Percentiles rank a stretch among this genome's conserved stretches.
These are phyloP conservation scores for Fusarium brachygibbosum DNA, from an alignment of 2,329 filamentous ascomycete genomes.

Conservation along the genomic window DNA sequence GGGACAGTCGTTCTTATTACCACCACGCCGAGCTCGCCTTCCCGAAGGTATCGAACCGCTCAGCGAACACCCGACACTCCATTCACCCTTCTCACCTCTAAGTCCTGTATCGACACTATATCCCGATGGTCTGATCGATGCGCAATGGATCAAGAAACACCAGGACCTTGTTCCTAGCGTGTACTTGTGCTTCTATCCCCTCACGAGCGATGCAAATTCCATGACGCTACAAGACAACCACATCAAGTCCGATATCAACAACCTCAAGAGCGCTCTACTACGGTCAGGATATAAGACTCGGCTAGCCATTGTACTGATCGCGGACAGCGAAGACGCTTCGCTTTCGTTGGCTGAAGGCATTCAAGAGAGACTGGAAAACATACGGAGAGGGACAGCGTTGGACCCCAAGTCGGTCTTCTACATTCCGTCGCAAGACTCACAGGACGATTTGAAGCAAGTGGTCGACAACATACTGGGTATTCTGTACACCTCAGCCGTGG, in stretches of 20 bases:
- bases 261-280: constrained; percentile 75
- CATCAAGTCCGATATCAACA: constrained; percentile 88
- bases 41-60: constrained; percentile 65
- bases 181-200: constrained; percentile 83
- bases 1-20: constrained; percentile 66
- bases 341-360: constrained; percentile 72
- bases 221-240: constrained; percentile 87
- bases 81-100: constrained; percentile 92
- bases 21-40: constrained; percentile 68
- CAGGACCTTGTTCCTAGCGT: constrained; percentile 85
- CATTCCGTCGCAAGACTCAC: constrained; percentile 79
- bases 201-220: constrained; percentile 79
- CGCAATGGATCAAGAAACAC: constrained; percentile 89
- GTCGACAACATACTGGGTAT: constrained; percentile 79
- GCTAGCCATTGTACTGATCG: constrained; percentile 75
- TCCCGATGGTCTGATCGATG: constrained; percentile 88
- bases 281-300: constrained; percentile 82
- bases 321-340: constrained; percentile 47
- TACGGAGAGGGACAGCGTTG: constrained; percentile 82
- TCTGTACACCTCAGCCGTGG: constrained; percentile 80
- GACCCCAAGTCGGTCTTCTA: constrained; percentile 91
- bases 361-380: constrained; percentile 79
- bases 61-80: constrained; percentile 70
- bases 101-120: constrained; percentile 86
- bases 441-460: constrained; percentile 79